Conservation (phyloP, 2,329 filamentous ascomycete genomes). For the Penicillium fuscoglaucum region DNA sequence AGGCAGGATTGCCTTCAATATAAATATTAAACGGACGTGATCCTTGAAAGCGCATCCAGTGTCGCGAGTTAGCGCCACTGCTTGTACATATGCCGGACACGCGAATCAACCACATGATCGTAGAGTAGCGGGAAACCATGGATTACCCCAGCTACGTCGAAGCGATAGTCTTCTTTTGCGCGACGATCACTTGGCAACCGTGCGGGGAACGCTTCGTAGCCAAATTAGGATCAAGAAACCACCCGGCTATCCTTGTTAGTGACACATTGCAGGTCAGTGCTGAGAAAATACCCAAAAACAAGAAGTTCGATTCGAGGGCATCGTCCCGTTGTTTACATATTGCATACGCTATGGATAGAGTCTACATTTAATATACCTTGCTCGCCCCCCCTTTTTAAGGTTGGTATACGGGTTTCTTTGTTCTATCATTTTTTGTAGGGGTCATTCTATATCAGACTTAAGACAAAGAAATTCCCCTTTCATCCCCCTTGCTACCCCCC, state of each 20-base stretch:
- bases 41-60: background rate
- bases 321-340: background rate
- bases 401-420: slow-evolving; percentile 2
- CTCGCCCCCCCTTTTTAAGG: background rate
- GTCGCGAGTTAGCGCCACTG: too few relatives aligned
- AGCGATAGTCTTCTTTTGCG: background rate
- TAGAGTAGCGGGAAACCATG: background rate
- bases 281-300: background rate
- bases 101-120: background rate
- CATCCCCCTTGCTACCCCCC: background rate
- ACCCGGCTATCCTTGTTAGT: background rate
- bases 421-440: background rate
- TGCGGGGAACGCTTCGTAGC: slow-evolving; percentile 7
- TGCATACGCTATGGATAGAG: slow-evolving; percentile 7
- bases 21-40: background rate
- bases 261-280: slow-evolving; percentile 1
- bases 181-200: slow-evolving; percentile 9
- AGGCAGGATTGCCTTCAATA: background rate
- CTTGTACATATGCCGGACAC: too few relatives aligned
- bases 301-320: background rate
- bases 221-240: background rate
- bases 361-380: slow-evolving; percentile 7
- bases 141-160: background rate
- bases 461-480: background rate
- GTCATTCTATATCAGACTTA: background rate